Base-by-base conservation (phyloP, 2,329 filamentous ascomycete genomes). In the Calycina herbarum region DNA sequence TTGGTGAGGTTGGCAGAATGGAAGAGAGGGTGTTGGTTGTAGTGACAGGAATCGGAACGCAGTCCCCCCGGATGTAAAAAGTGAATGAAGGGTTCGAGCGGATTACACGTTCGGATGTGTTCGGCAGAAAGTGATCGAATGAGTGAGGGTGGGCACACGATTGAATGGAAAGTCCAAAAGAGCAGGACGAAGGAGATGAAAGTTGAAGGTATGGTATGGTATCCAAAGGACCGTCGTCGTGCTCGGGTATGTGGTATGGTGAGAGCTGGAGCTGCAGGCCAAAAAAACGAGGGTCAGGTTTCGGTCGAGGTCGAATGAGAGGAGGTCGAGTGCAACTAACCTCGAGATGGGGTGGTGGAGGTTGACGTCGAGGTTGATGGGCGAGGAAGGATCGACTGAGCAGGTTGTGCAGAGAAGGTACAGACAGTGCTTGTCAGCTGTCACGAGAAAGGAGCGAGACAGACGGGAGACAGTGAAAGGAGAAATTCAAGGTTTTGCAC, bases 1-100 rank as follows among this genome's bases (percentile, higher is more conserved):
- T 56, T 29, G 42, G 29, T 54, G 57, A 29, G 17, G 57, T 35
- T 27, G 13, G n/a, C 29, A 24, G 42, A 13, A 45, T 7, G 2
- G 42, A 45, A n/a, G 42, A 45, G 42, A 45, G 5, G 42, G 42
- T 45, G 17, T 38, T 35, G 35, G 59, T 51, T 61, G 63, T 61
- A 64, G 63, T 40, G 63, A 61, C 58, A 64, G 63, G 35, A 57
- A 64, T 57, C n/a, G 51, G 63, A 57, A 48, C 57, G 33, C 57
- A 56, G 57, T 60, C 40, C 42, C 62, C 27, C 56, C n/a, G 20
- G 8, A 45, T n/a, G 42, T n/a, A 45, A 45, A 45, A 45, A n/a
- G 42, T n/a, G 42, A 45, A 45, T 8, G 20, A 45, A 45, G 42
- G 15, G 42, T n/a, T 45, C 17, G 42, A 8, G 17, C 42, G 17